Base-by-base conservation (phyloP, 2,329 filamentous ascomycete species). In the Ceratocystis papillata region DNA sequence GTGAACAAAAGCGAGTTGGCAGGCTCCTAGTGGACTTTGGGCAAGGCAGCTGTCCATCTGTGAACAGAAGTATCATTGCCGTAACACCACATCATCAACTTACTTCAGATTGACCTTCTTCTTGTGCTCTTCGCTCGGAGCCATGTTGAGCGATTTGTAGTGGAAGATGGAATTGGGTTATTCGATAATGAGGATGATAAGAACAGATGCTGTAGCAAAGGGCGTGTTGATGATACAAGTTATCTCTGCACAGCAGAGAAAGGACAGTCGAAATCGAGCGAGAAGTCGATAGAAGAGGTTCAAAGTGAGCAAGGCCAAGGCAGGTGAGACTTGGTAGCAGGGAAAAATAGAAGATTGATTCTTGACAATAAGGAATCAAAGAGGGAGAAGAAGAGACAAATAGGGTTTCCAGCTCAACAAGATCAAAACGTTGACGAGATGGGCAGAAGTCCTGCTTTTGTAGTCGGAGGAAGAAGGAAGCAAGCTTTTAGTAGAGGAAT, bases 21-120 rank as follows among this genome's bases (percentile, higher is more conserved):
- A 3, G 37, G 4, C 37, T 41, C 3, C 37, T 15, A 15, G 37
- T 41, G 3, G 37, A 41, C 37, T 41, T 15, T 1, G 12, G 37
- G 37, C 10, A 12, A 41, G 37, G 4, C 37, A 41, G 10, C 12
- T 3, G 45, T 48, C 45, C 8, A 53, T 41, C 37, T 5, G 3
- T 15, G 37, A 4, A 3, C 3, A 41, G 37, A 41, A 41, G 37
- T 12, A 41, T 15, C 10, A 8, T 15, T 41, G 37, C 37, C 37
- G 3, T 4, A 41, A 15, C 3, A 25, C 48, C 10, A 53, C 20
- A 25, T 15, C 20, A 25, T 28, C 63, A 22, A 78, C 88, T 75
- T 83, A 93, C 89, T 84, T 83, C 77, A 93, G 76, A 78, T 93
- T 89, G 77, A 87, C 87, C 86, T 90, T 91, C 79, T 87, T 87